Evolutionary conservation across 768 basidiomycete genomes (phyloP), one percentile per base, ranked within the genome.

Genomic region (Tylopilus vinaceipallidus): DNA sequence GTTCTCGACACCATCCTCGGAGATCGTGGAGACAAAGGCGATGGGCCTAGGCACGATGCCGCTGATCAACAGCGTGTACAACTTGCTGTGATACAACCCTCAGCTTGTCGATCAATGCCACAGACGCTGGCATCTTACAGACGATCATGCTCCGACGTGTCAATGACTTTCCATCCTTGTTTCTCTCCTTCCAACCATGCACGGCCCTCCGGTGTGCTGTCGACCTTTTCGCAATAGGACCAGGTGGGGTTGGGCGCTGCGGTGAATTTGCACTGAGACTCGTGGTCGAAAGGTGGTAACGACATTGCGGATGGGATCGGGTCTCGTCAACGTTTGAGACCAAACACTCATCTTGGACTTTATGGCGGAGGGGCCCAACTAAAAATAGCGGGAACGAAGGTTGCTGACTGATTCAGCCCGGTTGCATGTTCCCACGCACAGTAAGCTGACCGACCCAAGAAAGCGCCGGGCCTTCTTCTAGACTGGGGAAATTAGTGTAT

Each of bases 11-110:
- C 74, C 75, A 2, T 65, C 52, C 4, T 59, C 53, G 3, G 61
- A 60, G 42, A 74, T 46, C 23, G 70, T 68, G 17, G 74, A 74
- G 9, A 75, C 66, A 47, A 77, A 74, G 2, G 72, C 75, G 27
- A 78, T 71, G 8, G 76, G 77, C n/a, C 76, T 62, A 0, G 77
- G 76, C 2, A 68, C 62, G 39, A 76, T 59, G 10, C 73, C 73
- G 42, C 69, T 67, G 22, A 69, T 67, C 63, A 75, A 52, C 20
- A 73, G 51, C 33, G 47, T 58, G 57, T 75, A 71, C 14, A 72
- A 43, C 30, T 50, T 29, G 12, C 66, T 71, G 37, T 13, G 3
- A 4, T 13, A 29, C 20, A 12, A 35, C 17, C 17, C 17, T 35
- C 27, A 24, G 12, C 7, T 26, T 32, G 12, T n/a, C 1, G 17